Percentiles rank a stretch among this genome's conserved stretches.
Evolutionary conservation across 164 flowering plant species (phyloP).

Genomic region (Chimonanthus praecox): DNA sequence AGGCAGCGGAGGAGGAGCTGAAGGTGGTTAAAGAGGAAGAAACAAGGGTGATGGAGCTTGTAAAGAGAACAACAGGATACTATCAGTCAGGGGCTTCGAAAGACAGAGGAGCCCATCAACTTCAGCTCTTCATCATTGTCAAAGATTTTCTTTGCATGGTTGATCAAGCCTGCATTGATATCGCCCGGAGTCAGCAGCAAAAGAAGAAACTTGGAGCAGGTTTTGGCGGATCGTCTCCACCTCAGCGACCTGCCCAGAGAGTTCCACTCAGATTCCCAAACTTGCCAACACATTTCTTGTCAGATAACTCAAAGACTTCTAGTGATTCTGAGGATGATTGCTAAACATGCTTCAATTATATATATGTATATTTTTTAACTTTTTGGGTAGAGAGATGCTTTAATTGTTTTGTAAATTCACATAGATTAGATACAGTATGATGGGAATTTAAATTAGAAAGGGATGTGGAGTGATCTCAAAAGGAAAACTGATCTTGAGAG

Average conservation of each 20-base stretch:
- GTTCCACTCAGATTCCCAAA: conserved; percentile 31
- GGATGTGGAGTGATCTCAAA: no score
- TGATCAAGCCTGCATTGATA: conserved; percentile 57
- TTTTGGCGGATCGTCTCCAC: conserved; percentile 20
- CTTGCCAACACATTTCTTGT: conserved; percentile 44
- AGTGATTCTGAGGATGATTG: conserved; percentile 49
- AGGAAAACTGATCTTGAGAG: no score
- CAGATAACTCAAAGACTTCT: conserved; percentile 25
- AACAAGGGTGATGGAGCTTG: conserved; percentile 52
- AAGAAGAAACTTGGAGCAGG: conserved; percentile 19
- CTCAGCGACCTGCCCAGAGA: conserved; percentile 17
- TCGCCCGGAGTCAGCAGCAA: conserved; percentile 44
- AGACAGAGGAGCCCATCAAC: conserved; percentile 32
- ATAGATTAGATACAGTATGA: no score
- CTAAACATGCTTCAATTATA: conserved; percentile 4
- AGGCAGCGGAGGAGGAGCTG: conserved; percentile 52
- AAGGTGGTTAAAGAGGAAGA: conserved; percentile 51
- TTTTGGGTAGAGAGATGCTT: no score
- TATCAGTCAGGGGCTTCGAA: conserved; percentile 58
- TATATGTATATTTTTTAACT: no score
- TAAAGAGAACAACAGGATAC: conserved; percentile 63
- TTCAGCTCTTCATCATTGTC: conserved; percentile 61
- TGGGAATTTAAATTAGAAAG: no score
- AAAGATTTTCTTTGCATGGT: conserved; percentile 71
- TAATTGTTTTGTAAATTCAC: background rate